A percentile compares a stretch with the other conserved stretches of the same genome.
phyloP scores from a whole-genome alignment of 2,329 filamentous ascomycete species.

The Fusarium aywerte region DNA sequence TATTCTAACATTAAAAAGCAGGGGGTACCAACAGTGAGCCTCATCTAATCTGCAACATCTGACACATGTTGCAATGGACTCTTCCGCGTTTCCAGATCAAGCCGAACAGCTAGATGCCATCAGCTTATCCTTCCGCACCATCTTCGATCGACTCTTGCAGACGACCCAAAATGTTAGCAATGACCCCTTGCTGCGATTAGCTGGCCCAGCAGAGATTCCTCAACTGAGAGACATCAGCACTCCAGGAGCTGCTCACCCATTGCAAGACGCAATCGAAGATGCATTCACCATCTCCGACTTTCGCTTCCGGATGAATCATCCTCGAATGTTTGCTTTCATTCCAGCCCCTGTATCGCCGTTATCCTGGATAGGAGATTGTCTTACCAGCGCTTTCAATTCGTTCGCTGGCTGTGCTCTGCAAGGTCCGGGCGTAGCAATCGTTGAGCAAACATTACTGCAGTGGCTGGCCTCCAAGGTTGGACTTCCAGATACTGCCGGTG shows the following conservation, averaged over 20 bases:
- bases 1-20: too few relatives aligned
- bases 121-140: background rate
- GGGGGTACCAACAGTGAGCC: too few relatives aligned
- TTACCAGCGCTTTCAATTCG: constrained; percentile 18
- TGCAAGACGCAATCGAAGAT: constrained; percentile 5
- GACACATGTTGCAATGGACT: background rate
- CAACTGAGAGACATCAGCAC: constrained; percentile 2
- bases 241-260: background rate
- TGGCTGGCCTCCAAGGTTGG: constrained; percentile 13
- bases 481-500: constrained; percentile 5
- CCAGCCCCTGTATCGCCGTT: constrained; percentile 5
- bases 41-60: too few relatives aligned
- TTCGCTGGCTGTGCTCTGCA: constrained; percentile 14
- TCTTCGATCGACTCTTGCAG: constrained; percentile 9
- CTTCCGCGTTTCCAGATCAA: background rate
- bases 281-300: constrained; percentile 11
- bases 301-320: constrained; percentile 18
- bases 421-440: constrained; percentile 6
- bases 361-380: constrained; percentile 12
- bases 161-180: background rate
- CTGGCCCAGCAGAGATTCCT: background rate
- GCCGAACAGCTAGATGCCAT: constrained; percentile 1
- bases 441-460: constrained; percentile 11
- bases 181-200: background rate
- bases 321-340: constrained; percentile 10